phyloP scores from a whole-genome alignment of 306 rosid species.

The Potentilla sterilis region DNA sequence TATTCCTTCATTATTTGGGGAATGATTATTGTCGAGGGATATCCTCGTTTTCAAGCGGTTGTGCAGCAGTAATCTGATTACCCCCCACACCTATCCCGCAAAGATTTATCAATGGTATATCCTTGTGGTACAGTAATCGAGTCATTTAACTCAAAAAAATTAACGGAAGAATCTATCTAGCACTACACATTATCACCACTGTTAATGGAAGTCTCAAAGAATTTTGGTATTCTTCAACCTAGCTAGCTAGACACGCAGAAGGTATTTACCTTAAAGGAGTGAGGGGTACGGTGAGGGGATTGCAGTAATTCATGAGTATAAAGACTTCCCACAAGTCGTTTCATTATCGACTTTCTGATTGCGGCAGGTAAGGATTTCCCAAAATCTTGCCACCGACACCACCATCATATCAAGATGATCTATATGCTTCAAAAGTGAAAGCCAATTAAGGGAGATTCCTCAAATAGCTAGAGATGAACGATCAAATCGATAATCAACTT shows the following conservation, averaged over 20 bases:
- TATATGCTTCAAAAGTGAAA: slow-evolving; percentile 10
- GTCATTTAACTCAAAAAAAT: too few relatives aligned
- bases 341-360: slow-evolving; percentile 19
- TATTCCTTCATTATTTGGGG: too few relatives aligned
- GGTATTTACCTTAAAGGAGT: not conserved
- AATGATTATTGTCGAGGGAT: too few relatives aligned
- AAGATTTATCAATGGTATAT: too few relatives aligned
- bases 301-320: slow-evolving; percentile 15
- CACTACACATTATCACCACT: too few relatives aligned
- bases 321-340: not conserved
- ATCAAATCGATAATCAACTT: not conserved
- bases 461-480: not conserved
- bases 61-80: too few relatives aligned
- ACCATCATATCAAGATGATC: slow-evolving; percentile 29
- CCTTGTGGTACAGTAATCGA: too few relatives aligned
- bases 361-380: slow-evolving; percentile 37
- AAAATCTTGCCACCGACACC: slow-evolving; percentile 49
- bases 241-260: not conserved
- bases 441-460: not conserved
- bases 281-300: not conserved
- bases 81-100: too few relatives aligned
- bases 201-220: not conserved
- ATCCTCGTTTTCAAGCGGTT: too few relatives aligned
- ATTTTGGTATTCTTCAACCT: not conserved
- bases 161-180: too few relatives aligned